Evolutionary conservation across 2,329 filamentous ascomycete genomes (phyloP).

Genomic region (Alternaria conjuncta): DNA sequence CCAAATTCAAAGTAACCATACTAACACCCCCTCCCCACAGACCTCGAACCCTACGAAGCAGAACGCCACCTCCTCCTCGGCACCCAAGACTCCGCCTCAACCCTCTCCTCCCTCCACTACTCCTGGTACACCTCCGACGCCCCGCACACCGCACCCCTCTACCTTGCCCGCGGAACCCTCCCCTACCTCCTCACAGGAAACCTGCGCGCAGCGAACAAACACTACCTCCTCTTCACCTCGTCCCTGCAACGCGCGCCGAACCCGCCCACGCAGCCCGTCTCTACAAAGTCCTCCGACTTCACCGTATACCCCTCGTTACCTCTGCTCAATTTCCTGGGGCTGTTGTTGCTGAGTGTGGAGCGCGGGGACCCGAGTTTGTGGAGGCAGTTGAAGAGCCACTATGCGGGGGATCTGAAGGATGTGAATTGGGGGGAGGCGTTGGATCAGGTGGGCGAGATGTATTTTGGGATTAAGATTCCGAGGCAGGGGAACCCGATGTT

Average conservation of each 20-base stretch:
- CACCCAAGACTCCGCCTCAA: slow-evolving; percentile 83
- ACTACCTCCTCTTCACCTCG: slow-evolving; percentile 77
- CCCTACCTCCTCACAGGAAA: slow-evolving; percentile 93
- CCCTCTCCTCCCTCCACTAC: slow-evolving; percentile 84
- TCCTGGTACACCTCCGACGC: slow-evolving; percentile 92
- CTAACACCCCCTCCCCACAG: slow-evolving; percentile 48
- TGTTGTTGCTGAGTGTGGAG: slow-evolving; percentile 84
- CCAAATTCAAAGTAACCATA: not conserved
- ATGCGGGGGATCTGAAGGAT: slow-evolving; percentile 79
- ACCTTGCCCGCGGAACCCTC: slow-evolving; percentile 83
- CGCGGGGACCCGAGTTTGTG: slow-evolving; percentile 79
- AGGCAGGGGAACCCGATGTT: slow-evolving; percentile 90
- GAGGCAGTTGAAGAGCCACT: slow-evolving; percentile 81
- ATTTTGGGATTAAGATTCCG: slow-evolving; percentile 90
- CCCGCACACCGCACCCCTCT: slow-evolving; percentile 83
- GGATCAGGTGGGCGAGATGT: slow-evolving; percentile 91
- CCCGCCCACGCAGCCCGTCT: slow-evolving; percentile 81
- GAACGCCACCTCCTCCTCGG: slow-evolving; percentile 89
- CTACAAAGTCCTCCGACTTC: slow-evolving; percentile 73
- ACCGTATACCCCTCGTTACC: slow-evolving; percentile 89
- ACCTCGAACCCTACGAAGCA: slow-evolving; percentile 90
- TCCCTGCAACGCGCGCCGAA: slow-evolving; percentile 66
- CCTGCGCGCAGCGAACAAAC: slow-evolving; percentile 83
- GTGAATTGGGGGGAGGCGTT: slow-evolving; percentile 79
- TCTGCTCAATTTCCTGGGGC: slow-evolving; percentile 90